Percentiles rank a stretch among this genome's conserved stretches.
phyloP scores from a whole-genome alignment of 176 grass and related monocot species.

The Carex parvula region DNA sequence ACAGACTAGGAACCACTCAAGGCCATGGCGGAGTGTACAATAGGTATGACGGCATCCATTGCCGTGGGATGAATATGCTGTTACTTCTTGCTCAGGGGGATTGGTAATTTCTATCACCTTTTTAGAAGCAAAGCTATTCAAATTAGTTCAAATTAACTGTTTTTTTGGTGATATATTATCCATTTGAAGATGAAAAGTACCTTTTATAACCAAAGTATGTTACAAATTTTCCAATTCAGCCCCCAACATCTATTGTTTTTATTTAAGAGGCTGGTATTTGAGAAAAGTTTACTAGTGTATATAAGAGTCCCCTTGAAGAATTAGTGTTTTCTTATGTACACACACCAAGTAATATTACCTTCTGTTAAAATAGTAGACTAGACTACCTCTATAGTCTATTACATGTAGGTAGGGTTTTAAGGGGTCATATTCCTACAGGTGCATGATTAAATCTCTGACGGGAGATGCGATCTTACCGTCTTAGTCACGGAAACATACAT shows the following conservation, averaged over 20 bases:
- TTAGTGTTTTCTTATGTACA: not conserved
- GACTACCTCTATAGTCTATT: not conserved
- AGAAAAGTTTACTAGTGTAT: not conserved
- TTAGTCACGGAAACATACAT: not conserved
- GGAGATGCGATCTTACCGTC: not conserved
- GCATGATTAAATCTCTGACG: not conserved
- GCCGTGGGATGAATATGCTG: constrained; percentile 86
- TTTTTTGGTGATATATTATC: not conserved
- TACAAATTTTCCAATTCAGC: not conserved
- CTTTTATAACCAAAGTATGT: not conserved
- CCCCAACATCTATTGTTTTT: not conserved
- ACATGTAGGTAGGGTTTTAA: not conserved
- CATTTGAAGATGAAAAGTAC: not conserved
- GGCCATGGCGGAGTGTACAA: constrained; percentile 74
- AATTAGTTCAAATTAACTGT: not conserved
- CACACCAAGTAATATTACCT: not conserved
- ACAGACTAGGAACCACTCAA: constrained; percentile 83
- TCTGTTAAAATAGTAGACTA: not conserved
- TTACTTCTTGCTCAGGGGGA: constrained; percentile 96
- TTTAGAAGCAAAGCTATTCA: not conserved
- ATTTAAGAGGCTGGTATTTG: not conserved
- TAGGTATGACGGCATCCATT: constrained; percentile 89
- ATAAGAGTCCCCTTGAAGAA: not conserved
- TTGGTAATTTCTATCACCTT: constrained; percentile 45
- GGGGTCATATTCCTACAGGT: not conserved